Base-by-base conservation (phyloP, 2,329 filamentous ascomycete genomes). In the Cordyceps cicadae region DNA sequence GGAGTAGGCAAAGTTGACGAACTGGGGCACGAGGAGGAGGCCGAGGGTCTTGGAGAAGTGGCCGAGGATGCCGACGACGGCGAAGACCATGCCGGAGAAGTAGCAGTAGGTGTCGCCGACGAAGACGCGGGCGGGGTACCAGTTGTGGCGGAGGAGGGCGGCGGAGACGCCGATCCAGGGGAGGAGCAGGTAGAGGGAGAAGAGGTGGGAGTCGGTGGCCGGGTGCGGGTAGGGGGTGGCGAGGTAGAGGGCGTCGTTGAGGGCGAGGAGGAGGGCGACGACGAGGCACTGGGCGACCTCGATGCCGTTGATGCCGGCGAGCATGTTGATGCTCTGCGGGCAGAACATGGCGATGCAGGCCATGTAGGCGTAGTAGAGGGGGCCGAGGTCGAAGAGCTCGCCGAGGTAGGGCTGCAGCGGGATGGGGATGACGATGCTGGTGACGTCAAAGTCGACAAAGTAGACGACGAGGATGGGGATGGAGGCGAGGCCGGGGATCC, bases 41-140 rank as follows among this genome's bases (percentile, higher is more conserved):
- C 96, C 83, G 51, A 99, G 82, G 0, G 94, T 99, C 77, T 99
- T 99, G 78, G 90, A 95, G 77, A 99, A 99, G 77, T 99, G 94
- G 26, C 94, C 94, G 57, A 97, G 82, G 70, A 99, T 97, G 64
- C 91, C 92, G 65, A 97, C 94, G 50, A 97, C 92, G 59, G 93
- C 94, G 72, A 99, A 99, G 45, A 97, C 90, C 92, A 99, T 99
- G 66, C 94, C 94, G 0, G 94, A 94, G 74, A 99, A 97, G 77
- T 99, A 99, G 81, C 94, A 99, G 81, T 97, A 99, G 4, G 94
- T 99, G 75, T 99, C 94, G 60, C 94, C 94, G 11, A 97, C 93
- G 70, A 99, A 99, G 11, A 97, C 94, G 68, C 86, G 87, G 26
- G 93, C 91, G 0, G 94, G 94, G 71, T 92, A 99, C 90, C 92